These are phyloP conservation scores for Geosiphon pyriformis DNA, from an alignment of 192 early-diverging fungal genomes.

Conservation along the genomic window DNA sequence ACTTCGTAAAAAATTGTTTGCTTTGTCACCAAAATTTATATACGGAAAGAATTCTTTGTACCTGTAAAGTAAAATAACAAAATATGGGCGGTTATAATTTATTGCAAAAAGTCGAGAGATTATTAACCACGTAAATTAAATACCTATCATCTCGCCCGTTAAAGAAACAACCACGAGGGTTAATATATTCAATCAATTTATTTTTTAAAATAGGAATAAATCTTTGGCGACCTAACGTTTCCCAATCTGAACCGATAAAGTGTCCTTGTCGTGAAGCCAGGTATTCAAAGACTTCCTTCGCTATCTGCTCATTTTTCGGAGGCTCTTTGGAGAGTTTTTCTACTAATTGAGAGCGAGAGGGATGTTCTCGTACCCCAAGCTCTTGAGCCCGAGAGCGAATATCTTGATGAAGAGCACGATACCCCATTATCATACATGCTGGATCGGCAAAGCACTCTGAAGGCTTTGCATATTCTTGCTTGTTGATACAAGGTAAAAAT, in stretches of 20 bases:
- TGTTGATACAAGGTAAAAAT: slow-evolving; percentile 58
- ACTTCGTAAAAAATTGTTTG: slow-evolving; percentile 70
- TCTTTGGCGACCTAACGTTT: slow-evolving; percentile 35
- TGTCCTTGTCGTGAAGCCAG: slow-evolving; percentile 57
- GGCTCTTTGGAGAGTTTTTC: slow-evolving; percentile 33
- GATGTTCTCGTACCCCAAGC: slow-evolving; percentile 62
- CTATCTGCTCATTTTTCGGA: slow-evolving; percentile 33
- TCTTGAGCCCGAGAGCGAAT: slow-evolving; percentile 46
- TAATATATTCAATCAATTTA: neutral
- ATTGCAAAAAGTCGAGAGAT: neutral
- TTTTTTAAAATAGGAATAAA: slow-evolving; percentile 58
- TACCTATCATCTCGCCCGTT: slow-evolving; percentile 10
- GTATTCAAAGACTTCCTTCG: slow-evolving; percentile 59
- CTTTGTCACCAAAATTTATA: slow-evolving; percentile 66
- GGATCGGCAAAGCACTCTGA: slow-evolving; percentile 60
- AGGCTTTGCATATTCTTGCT: slow-evolving; percentile 45
- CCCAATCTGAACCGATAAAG: slow-evolving; percentile 53
- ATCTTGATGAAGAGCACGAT: slow-evolving; percentile 54
- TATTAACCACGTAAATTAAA: neutral
- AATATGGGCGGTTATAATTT: neutral
- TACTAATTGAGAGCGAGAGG: slow-evolving; percentile 36
- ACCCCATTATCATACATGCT: slow-evolving; percentile 57
- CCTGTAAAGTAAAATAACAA: slow-evolving; percentile 48
- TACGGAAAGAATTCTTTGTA: slow-evolving; percentile 50
- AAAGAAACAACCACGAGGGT: slow-evolving; percentile 7